Evolutionary conservation across 768 basidiomycete species (phyloP), one percentile per base, ranked within the genome.

Genomic region (Favolaschia claudopus): DNA sequence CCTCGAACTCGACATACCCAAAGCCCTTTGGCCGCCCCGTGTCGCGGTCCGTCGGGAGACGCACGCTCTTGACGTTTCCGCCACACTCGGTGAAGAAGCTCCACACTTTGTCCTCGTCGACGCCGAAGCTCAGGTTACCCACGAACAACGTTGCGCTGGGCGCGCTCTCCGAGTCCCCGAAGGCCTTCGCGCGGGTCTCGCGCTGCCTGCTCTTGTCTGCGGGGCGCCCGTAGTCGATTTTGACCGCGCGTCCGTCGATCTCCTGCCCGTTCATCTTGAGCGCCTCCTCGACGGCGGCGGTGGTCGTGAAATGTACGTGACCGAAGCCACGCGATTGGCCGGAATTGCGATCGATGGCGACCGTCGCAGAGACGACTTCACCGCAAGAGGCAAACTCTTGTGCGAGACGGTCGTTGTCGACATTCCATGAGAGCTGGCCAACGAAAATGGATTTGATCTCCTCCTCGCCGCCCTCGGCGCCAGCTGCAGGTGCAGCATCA

Each of bases 401-500:
- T 45, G 89, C 86, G 61, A 99, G 88, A 83, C 94, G 92, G 75
- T 98, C 96, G 72, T 93, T 91, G 79, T 98, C 96, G 62, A 99
- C 91, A 72, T 92, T 93, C 96, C 96, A 99, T 13, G 94, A 96
- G 40, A 99, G 84, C 57, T 85, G 85, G 52, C 96, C 96, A 65
- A 99, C 94, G 70, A 96, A 99, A 67, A 98, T 84, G 34, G 90
- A 88, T 68, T 81, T 88, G 15, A 80, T 79, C 55, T 87, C 82
- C 63, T 85, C 82, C 37, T 78, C 79, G 20, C 73, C 70, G 15
- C 74, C 74, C 28, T 74, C 75, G 22, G 58, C 69, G 36, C 36
- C 64, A 8, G 66, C 50, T 27, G 71, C 70, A n/a, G 82, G 67
- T 19, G 78, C 77, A 39, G 81, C 81, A 40, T 82, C 77, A 55